Evolutionary conservation across 1,284 basidiomycete genomes (phyloP), one percentile per base, ranked within the genome.

Genomic region (Pseudozyma sp.): DNA sequence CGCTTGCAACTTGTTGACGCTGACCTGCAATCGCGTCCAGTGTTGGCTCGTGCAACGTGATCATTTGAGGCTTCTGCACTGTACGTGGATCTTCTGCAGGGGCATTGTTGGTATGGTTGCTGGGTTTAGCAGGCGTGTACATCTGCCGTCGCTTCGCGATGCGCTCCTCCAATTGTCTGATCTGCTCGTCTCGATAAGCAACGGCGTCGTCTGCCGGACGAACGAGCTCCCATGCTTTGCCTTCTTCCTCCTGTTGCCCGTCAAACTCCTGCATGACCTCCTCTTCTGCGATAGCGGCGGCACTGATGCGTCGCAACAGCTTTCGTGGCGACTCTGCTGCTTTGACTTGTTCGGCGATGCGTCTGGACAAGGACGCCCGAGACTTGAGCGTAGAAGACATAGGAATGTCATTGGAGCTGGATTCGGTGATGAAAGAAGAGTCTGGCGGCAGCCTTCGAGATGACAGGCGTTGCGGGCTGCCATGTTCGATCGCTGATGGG

Each of bases 251-350:
- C 2, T 53, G 19, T 39, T 68, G 71, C 14, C 48, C 59, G 25
- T 75, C 66, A 11, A 77, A 64, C 18, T 74, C 71, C 35, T 52
- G 56, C 18, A 40, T 19, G 8, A 69, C 65, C 50, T 81, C 79
- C 31, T 76, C 67, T 21, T 79, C 76, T 14, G 68, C 79, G 45
- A 70, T 76, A 1, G 66, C 70, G 5, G 74, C 70, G 21, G 79
- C 79, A 44, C 71, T 78, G 63, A 75, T 79, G 39, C 66, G 64
- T 21, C 79, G 63, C 7, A 81, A 52, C 39, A 79, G 54, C 56
- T 79, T 81, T 47, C 74, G 59, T 11, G 79, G 79, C 3, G 77
- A 79, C 14, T 80, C 76, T 36, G 34, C 58, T 21, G 55, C 55
- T 50, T 49, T 49, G 31, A 52, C 47, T 12, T 68, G 70, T 19